Evolutionary conservation across 228 moss, liverwort and hornwort species (phyloP).

Genomic region (Sphagnum magellanicum): DNA sequence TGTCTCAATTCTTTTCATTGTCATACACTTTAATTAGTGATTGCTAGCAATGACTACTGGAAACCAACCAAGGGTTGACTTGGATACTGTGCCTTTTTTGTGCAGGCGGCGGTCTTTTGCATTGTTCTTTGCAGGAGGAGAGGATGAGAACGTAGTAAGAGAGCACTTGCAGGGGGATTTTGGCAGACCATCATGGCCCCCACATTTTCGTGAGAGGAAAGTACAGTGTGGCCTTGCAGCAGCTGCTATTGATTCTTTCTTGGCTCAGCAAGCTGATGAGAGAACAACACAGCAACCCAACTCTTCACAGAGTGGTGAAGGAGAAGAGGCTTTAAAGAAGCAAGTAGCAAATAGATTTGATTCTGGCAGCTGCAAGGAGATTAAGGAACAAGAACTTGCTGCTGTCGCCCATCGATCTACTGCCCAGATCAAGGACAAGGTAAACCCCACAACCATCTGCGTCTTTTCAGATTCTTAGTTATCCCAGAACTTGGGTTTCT

Average conservation of each 20-base stretch:
- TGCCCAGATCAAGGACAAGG: slow-evolving; percentile 55
- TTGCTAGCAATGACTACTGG: too few relatives aligned
- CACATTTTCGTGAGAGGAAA: slow-evolving; percentile 54
- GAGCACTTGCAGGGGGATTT: slow-evolving; percentile 41
- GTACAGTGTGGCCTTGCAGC: slow-evolving; percentile 45
- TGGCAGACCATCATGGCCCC: slow-evolving; percentile 40
- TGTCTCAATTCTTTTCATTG: too few relatives aligned
- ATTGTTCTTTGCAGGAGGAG: slow-evolving; percentile 54
- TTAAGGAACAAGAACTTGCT: slow-evolving; percentile 32
- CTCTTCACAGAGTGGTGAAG: slow-evolving; percentile 22
- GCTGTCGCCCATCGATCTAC: slow-evolving; percentile 37
- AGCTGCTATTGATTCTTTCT: slow-evolving; percentile 33
- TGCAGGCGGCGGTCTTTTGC: slow-evolving; percentile 59
- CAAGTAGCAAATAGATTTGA: slow-evolving; percentile 41
- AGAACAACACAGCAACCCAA: too few relatives aligned
- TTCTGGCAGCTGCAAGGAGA: slow-evolving; percentile 56
- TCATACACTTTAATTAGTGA: too few relatives aligned
- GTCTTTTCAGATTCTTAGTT: too few relatives aligned
- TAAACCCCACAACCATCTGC: not conserved
- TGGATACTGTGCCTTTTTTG: too few relatives aligned
- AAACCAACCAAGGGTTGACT: too few relatives aligned
- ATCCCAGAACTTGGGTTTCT: too few relatives aligned
- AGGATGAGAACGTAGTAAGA: slow-evolving; percentile 42
- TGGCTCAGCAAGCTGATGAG: too few relatives aligned
- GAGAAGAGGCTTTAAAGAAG: slow-evolving; percentile 43